Evolutionary conservation across 441 rosid species (phyloP).

Genomic region (Macaranga tanarius): DNA sequence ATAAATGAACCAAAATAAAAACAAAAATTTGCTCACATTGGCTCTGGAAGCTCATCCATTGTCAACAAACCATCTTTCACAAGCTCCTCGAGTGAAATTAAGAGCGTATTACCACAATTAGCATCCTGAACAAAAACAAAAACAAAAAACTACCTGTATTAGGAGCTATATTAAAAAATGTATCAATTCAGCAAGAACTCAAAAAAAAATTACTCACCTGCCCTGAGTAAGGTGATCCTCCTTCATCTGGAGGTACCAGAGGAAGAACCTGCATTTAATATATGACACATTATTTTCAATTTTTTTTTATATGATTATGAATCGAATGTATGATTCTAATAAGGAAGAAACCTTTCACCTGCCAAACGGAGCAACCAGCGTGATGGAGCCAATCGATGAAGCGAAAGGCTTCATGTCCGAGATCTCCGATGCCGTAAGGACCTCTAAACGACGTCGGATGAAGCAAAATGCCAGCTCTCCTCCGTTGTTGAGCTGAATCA

Average conservation of each 20-base stretch:
- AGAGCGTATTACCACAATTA: slow-evolving; percentile 83
- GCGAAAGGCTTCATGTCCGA: slow-evolving; percentile 70
- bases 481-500: slow-evolving; percentile 36
- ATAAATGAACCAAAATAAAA: not conserved
- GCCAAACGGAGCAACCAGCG: slow-evolving; percentile 93
- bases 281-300: not conserved
- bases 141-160: not conserved
- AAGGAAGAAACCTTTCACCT: slow-evolving; percentile 48
- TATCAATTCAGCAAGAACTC: too few species aligned
- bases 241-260: slow-evolving; percentile 87
- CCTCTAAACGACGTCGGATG: slow-evolving; percentile 93
- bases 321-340: not conserved
- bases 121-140: slow-evolving; percentile 64
- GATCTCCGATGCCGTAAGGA: slow-evolving; percentile 84
- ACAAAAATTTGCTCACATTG: slow-evolving; percentile 44
- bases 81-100: slow-evolving; percentile 93
- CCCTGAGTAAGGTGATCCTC: slow-evolving; percentile 89
- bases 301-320: not conserved
- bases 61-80: slow-evolving; percentile 73
- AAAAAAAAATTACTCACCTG: slow-evolving; percentile 42
- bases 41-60: slow-evolving; percentile 70
- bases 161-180: not conserved
- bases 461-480: slow-evolving; percentile 88
- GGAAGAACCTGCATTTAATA: slow-evolving; percentile 70
- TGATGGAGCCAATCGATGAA: slow-evolving; percentile 89